phyloP scores from a whole-genome alignment of 257 asterid genomes.

The Leonotis leonurus region DNA sequence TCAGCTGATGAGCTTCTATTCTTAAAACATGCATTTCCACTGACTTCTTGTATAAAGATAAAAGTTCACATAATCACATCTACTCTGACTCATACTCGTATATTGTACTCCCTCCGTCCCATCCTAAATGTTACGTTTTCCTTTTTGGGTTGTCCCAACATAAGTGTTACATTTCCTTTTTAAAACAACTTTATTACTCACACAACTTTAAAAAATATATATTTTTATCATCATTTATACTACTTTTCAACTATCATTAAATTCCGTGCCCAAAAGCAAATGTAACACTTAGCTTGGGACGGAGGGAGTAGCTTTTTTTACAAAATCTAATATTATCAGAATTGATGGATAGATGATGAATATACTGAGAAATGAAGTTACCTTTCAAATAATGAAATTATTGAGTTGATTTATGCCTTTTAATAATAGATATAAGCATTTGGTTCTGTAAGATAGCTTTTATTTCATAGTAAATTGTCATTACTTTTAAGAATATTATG shows the following conservation, averaged over 20 bases:
- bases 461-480: background rate
- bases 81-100: background rate
- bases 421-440: background rate
- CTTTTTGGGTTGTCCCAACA: too few relatives aligned
- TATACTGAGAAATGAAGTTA: background rate
- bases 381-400: background rate
- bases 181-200: too few relatives aligned
- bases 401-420: slow-evolving; percentile 4
- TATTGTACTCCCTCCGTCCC: too few relatives aligned
- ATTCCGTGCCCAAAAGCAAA: too few relatives aligned
- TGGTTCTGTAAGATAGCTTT: background rate
- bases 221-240: too few relatives aligned
- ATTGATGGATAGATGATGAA: background rate
- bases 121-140: too few relatives aligned
- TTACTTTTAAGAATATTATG: background rate
- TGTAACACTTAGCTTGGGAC: too few relatives aligned
- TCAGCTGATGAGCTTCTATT: slow-evolving; percentile 1
- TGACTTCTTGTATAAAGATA: background rate
- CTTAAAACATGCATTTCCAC: background rate
- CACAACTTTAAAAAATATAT: too few relatives aligned
- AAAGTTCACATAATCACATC: background rate
- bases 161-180: too few relatives aligned
- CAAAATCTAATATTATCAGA: background rate
- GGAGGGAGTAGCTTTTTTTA: background rate
- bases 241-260: too few relatives aligned